Base-by-base conservation (phyloP, 1,139 yeast species). In the Lodderomyces margitis region DNA sequence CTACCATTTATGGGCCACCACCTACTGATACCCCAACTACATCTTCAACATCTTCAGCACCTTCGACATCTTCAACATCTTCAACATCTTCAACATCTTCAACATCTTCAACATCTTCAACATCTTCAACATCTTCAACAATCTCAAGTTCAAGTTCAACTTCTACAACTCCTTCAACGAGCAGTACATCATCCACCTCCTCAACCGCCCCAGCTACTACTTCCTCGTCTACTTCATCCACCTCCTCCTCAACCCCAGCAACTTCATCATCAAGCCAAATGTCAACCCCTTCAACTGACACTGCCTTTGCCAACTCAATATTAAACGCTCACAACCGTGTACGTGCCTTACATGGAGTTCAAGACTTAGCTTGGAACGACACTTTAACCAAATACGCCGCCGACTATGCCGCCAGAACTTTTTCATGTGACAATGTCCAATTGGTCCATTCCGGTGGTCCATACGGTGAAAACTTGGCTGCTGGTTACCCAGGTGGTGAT, bases 381-480 rank as follows among this genome's bases (percentile, higher is more conserved):
- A 59, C 61, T 1, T 64, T 81, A 41, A 74, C 75, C 40, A 49
- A 61, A 36, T 80, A 70, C 47, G 81, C 81, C 42, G 70, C 68
- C 11, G 50, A 67, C 43, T 74, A 73, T 50, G 75, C 74, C 34
- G 70, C 73, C 17, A 57, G 45, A 9, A 34, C 62, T 14, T 74
- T 76, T 55, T 66, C 67, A 37, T 80, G 86, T 61, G 68, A 76
- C 44, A 74, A 77, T 44, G 82, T 81, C 46, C 56, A 74, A 54
- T 62, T 75, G 51, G 54, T 68, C 37, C 86, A 74, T 59, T 66
- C 80, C 38, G 59, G 68, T 42, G 91, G 92, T 44, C 68, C 74
- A 42, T 84, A 81, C 66, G 96, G 96, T 60, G 96, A 89, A 68
- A 89, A 89, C 75, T 75, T 89, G 59, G 96, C 95, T 39, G 69